These are phyloP conservation scores for Ustilago sp. DNA, from an alignment of 1,284 basidiomycete genomes.

Conservation along the genomic window DNA sequence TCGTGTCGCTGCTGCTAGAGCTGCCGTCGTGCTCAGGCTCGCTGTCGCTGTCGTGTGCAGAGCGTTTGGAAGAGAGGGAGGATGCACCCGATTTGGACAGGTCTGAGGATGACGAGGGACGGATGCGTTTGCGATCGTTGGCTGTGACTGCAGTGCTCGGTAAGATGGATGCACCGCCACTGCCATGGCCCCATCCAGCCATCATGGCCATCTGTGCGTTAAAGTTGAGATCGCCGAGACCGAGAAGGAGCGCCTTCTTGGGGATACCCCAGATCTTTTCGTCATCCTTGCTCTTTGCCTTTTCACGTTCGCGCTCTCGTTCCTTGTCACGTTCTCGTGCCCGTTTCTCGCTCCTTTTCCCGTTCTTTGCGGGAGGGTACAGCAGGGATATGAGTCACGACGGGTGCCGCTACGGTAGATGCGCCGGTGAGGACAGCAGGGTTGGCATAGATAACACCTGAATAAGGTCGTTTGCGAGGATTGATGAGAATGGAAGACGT, in stretches of 20 bases:
- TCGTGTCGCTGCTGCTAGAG: not conserved
- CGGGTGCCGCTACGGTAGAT: constrained; percentile 29
- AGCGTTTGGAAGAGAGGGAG: constrained; percentile 23
- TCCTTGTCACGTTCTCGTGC: constrained; percentile 49
- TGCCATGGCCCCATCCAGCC: constrained; percentile 63
- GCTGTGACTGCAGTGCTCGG: constrained; percentile 24
- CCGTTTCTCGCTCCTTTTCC: constrained; percentile 51
- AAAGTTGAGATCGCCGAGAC: constrained; percentile 62
- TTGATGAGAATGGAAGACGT: constrained; percentile 53
- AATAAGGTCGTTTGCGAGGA: constrained; percentile 42
- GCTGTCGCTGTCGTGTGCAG: constrained; percentile 18
- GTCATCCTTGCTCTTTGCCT: constrained; percentile 45
- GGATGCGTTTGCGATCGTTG: constrained; percentile 32
- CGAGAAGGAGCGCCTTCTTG: constrained; percentile 62
- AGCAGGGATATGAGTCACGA: constrained; percentile 53
- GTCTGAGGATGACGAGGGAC: constrained; percentile 20
- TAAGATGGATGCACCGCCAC: constrained; percentile 43
- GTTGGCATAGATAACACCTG: constrained; percentile 38
- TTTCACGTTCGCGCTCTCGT: constrained; percentile 42
- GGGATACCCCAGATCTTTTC: constrained; percentile 65
- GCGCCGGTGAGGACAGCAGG: constrained; percentile 7
- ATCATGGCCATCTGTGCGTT: constrained; percentile 64
- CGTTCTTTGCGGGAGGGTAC: constrained; percentile 47
- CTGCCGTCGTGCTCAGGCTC: not conserved
- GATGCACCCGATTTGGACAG: constrained; percentile 15